Percentiles rank a stretch among this genome's conserved stretches.
phyloP scores from a whole-genome alignment of 73 alveolate genomes.

The Diophrys sp. region DNA sequence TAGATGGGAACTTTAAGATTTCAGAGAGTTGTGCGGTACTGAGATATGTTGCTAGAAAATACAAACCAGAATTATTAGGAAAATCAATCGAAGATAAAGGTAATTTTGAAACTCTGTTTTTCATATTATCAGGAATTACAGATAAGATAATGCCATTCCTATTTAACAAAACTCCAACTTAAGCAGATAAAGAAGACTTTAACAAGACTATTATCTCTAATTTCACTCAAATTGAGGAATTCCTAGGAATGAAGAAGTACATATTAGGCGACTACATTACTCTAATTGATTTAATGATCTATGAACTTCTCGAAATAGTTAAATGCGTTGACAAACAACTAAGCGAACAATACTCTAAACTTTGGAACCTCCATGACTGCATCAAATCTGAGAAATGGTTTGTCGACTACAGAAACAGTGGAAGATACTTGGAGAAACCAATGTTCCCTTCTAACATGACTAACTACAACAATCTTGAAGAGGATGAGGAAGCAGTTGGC shows the following conservation, averaged over 20 bases:
- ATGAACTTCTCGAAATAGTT: background rate
- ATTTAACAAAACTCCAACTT: background rate
- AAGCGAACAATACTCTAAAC: background rate
- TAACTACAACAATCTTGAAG: background rate
- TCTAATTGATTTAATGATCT: slow-evolving; percentile 12
- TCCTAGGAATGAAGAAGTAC: slow-evolving; percentile 9
- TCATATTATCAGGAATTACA: background rate
- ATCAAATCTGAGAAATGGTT: slow-evolving; percentile 19
- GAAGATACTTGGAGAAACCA: slow-evolving; percentile 8
- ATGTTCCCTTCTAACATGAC: background rate
- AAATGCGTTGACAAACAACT: background rate
- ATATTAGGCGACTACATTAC: slow-evolving; percentile 27
- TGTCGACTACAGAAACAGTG: slow-evolving; percentile 3
- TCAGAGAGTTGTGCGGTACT: slow-evolving; percentile 18
- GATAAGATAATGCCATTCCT: background rate
- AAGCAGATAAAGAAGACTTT: background rate
- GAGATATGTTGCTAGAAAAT: background rate
- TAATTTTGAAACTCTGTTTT: background rate
- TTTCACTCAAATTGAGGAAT: slow-evolving; percentile 5
- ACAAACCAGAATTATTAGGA: slow-evolving; percentile 33
- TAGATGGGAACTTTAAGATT: slow-evolving; percentile 24
- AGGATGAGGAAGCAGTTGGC: background rate
- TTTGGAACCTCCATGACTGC: background rate
- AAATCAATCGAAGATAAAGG: slow-evolving; percentile 17
- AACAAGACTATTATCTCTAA: background rate